These are phyloP conservation scores for Kandelia obovata DNA, from an alignment of 345 rosid genomes.

Conservation along the genomic window DNA sequence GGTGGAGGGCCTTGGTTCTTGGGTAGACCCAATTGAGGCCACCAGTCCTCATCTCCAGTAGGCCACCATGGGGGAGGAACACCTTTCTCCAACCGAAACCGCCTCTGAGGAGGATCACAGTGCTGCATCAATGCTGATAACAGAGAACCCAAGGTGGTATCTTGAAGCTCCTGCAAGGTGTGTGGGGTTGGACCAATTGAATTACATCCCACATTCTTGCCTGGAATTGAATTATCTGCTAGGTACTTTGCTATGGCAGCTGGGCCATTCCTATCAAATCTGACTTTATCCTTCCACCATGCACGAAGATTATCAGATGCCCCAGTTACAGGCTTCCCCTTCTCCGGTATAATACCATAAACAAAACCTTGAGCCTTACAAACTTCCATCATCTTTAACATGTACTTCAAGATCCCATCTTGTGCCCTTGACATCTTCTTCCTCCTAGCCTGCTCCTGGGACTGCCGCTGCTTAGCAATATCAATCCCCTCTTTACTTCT, in stretches of 20 bases:
- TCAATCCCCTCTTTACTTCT: constrained; percentile 52
- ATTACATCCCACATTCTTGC: constrained; percentile 46
- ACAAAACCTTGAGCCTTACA: constrained; percentile 93
- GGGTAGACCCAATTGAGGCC: constrained; percentile 72
- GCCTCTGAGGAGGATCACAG: constrained; percentile 91
- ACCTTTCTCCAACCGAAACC: constrained; percentile 79
- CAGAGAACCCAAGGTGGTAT: constrained; percentile 91
- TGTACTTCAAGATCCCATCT: constrained; percentile 79
- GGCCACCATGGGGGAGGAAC: constrained; percentile 99
- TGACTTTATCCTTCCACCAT: constrained; percentile 97
- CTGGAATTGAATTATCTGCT: constrained; percentile 52
- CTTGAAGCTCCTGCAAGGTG: constrained; percentile 91
- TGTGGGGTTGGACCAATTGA: constrained; percentile 60
- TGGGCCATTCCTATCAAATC: constrained; percentile 90
- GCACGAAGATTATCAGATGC: constrained; percentile 88
- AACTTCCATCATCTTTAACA: constrained; percentile 83
- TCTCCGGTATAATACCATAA: constrained; percentile 80
- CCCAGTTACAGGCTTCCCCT: constrained; percentile 84
- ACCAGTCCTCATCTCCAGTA: constrained; percentile 80
- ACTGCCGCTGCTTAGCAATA: constrained; percentile 57
- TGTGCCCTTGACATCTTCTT: constrained; percentile 79
- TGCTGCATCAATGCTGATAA: constrained; percentile 81
- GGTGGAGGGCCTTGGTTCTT: constrained; percentile 76
- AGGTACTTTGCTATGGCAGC: constrained; percentile 79
- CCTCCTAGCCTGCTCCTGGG: constrained; percentile 72